Evolutionary conservation across 2,329 filamentous ascomycete genomes (phyloP).

Genomic region (Fusarium miscanthi): DNA sequence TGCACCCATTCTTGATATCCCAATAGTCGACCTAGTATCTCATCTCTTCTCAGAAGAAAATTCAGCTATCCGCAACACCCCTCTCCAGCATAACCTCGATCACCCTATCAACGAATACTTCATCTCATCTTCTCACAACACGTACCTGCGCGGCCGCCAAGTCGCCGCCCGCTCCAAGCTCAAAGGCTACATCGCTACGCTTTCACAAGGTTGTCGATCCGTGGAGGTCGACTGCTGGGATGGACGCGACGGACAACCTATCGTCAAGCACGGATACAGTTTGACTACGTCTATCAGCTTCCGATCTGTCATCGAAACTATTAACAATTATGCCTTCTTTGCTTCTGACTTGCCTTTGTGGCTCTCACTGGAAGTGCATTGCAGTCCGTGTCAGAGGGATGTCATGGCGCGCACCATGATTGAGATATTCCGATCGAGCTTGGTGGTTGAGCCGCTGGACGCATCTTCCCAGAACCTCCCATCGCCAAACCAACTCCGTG

Average conservation of each 20-base stretch:
- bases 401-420: constrained; percentile 20
- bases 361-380: constrained; percentile 24
- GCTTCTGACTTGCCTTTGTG: constrained; percentile 21
- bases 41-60: background rate
- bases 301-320: background rate
- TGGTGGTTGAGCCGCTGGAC: background rate
- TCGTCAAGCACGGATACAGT: constrained; percentile 32
- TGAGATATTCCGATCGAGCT: background rate
- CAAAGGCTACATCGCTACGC: constrained; percentile 7
- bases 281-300: constrained; percentile 23
- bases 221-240: constrained; percentile 30
- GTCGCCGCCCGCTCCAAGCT: constrained; percentile 15
- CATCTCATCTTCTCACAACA: constrained; percentile 30
- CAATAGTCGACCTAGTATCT: background rate
- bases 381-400: background rate
- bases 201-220: constrained; percentile 15
- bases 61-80: background rate
- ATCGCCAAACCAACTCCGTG: background rate
- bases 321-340: constrained; percentile 4
- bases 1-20: fast-evolving
- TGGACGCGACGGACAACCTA: constrained; percentile 13
- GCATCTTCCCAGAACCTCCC: background rate
- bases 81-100: background rate
- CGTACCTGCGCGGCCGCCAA: constrained; percentile 23
- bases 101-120: constrained; percentile 27